Evolutionary conservation across 805 yeast species (phyloP).

Genomic region (Candida corydali): DNA sequence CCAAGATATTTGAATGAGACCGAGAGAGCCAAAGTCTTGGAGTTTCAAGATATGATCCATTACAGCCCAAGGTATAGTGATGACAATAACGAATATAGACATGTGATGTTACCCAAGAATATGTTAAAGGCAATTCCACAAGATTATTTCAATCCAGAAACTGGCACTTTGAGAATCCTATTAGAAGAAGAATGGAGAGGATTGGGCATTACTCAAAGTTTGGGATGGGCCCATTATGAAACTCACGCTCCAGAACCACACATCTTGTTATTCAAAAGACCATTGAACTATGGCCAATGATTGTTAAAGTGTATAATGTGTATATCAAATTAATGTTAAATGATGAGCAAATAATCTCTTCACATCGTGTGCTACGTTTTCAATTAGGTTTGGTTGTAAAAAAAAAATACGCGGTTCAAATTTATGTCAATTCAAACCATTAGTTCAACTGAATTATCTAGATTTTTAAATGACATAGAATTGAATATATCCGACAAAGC

Average conservation of each 20-base stretch:
- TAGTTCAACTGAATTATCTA: slow-evolving; percentile 22
- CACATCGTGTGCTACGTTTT: too few species aligned
- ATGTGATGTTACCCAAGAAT: slow-evolving; percentile 93
- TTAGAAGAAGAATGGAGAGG: slow-evolving; percentile 99
- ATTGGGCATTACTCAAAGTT: slow-evolving; percentile 90
- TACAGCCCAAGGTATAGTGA: slow-evolving; percentile 92
- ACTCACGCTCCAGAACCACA: slow-evolving; percentile 99
- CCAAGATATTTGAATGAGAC: slow-evolving; percentile 74
- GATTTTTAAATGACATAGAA: slow-evolving; percentile 33
- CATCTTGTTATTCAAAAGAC: slow-evolving; percentile 74
- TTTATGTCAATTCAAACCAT: slow-evolving; percentile 13
- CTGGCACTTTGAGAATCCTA: slow-evolving; percentile 87
- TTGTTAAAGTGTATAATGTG: not conserved
- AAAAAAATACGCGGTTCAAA: not conserved
- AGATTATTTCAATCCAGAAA: slow-evolving; percentile 89
- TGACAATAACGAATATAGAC: slow-evolving; percentile 89
- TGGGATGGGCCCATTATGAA: slow-evolving; percentile 98
- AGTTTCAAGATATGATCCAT: slow-evolving; percentile 90
- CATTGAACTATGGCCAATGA: slow-evolving; percentile 49
- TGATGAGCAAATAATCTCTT: too few species aligned
- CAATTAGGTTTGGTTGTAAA: too few species aligned
- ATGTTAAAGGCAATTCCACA: slow-evolving; percentile 92
- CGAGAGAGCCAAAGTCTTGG: slow-evolving; percentile 82
- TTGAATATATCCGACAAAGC: slow-evolving; percentile 26
- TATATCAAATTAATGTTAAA: not conserved